A percentile compares a stretch with the other conserved stretches of the same genome.
phyloP scores from a whole-genome alignment of 208 protist genomes.

The Leishmania martiniquensis region DNA sequence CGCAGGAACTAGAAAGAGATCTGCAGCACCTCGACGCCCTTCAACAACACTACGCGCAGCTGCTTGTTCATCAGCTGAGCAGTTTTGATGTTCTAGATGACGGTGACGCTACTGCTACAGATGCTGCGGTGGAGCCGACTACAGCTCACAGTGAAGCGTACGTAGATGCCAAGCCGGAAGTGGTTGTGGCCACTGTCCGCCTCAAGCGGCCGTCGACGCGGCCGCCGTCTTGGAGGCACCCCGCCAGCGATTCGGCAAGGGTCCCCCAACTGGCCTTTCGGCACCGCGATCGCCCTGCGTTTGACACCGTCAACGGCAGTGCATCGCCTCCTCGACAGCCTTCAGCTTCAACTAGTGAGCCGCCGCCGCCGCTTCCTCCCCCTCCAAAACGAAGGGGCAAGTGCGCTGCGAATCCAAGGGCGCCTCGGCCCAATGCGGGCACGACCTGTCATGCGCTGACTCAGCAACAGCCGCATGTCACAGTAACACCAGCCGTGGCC shows the following conservation, averaged over 20 bases:
- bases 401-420: neutral
- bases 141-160: neutral
- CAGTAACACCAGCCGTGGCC: neutral
- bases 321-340: neutral
- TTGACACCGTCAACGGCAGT: neutral
- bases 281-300: neutral
- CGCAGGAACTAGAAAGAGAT: slow-evolving; percentile 19
- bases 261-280: neutral
- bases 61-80: slow-evolving; percentile 17
- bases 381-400: neutral
- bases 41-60: slow-evolving; percentile 15
- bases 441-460: neutral
- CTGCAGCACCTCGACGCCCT: slow-evolving; percentile 21
- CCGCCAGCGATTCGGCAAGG: neutral
- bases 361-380: neutral
- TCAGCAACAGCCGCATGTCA: neutral
- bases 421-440: neutral
- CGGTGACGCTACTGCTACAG: neutral
- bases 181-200: neutral
- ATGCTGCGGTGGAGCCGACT: neutral
- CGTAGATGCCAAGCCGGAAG: neutral
- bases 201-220: neutral
- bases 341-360: neutral
- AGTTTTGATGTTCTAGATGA: slow-evolving; percentile 10
- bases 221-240: slow-evolving; percentile 3